Conservation (phyloP, 148 eudicot species). For the Rhododendron ferrugineum region DNA sequence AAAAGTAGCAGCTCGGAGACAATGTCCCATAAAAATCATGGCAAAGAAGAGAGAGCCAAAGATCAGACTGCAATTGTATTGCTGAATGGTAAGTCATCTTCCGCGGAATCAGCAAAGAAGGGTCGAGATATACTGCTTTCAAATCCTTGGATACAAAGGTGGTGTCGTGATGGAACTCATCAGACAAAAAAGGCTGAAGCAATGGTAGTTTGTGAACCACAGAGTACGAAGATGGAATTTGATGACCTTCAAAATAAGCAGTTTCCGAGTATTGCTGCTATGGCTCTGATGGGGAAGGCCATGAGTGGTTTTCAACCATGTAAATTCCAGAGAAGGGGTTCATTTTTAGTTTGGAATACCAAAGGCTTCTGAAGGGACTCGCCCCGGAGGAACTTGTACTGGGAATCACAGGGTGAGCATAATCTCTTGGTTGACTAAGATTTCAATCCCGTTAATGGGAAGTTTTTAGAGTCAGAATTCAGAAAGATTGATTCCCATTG, state of each 20-base stretch:
- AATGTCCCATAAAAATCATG: conserved; percentile 12
- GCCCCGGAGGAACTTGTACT: not conserved
- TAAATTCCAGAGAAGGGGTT: conserved; percentile 51
- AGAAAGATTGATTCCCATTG: not conserved
- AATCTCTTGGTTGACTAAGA: not conserved
- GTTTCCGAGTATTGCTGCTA: conserved; percentile 81
- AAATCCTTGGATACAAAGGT: conserved; percentile 76
- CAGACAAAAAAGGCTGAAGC: conserved; percentile 38
- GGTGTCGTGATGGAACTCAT: conserved; percentile 33
- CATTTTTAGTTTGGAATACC: conserved; percentile 71
- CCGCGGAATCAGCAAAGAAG: conserved; percentile 13
- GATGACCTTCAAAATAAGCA: conserved; percentile 57
- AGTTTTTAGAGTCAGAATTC: not conserved
- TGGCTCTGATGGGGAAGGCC: conserved; percentile 80
- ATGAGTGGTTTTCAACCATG: conserved; percentile 56
- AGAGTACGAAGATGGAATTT: conserved; percentile 31
- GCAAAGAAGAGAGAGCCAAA: conserved; percentile 18
- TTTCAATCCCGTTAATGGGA: not conserved
- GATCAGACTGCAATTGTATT: conserved; percentile 15
- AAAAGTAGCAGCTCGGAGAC: conserved; percentile 20
- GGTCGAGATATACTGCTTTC: conserved; percentile 29
- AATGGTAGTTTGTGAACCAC: conserved; percentile 55
- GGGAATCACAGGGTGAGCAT: not conserved
- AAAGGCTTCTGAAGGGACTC: conserved; percentile 24
- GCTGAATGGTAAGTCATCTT: conserved; percentile 17